Conservation (phyloP, 352 stramenopile species). For the Globisporangium iwayamae region DNA sequence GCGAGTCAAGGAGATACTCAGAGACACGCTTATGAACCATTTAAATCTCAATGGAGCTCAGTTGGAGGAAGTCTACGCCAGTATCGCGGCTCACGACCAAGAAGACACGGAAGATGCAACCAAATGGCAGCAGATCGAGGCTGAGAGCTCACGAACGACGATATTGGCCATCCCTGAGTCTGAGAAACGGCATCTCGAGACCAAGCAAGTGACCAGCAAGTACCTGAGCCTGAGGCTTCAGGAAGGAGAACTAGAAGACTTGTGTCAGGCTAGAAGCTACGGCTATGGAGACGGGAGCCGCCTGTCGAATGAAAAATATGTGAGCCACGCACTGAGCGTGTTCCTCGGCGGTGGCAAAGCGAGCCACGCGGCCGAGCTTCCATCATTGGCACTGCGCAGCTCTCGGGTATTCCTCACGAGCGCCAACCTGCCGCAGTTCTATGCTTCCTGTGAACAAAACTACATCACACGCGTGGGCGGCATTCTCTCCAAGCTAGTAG, state of each 20-base stretch:
- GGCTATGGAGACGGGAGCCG: neutral
- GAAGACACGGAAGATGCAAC: constrained; percentile 7
- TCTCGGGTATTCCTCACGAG: constrained; percentile 41
- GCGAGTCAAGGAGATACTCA: constrained; percentile 41
- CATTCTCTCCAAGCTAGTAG: constrained; percentile 29
- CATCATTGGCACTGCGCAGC: constrained; percentile 19
- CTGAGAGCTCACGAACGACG: constrained; percentile 3
- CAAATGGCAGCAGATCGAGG: constrained; percentile 8
- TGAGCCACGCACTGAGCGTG: constrained; percentile 29
- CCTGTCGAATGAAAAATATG: constrained; percentile 46
- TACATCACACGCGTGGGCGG: constrained; percentile 46
- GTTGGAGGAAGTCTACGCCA: constrained; percentile 13
- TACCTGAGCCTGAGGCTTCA: constrained; percentile 28
- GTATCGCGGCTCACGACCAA: neutral
- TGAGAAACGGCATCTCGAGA: constrained; percentile 27
- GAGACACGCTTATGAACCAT: constrained; percentile 37
- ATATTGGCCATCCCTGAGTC: constrained; percentile 3
- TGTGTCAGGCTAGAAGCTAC: neutral
- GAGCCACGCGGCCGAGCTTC: constrained; percentile 27
- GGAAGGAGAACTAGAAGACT: neutral
- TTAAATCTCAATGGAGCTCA: constrained; percentile 15
- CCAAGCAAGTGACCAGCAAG: constrained; percentile 20
- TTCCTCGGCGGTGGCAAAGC: constrained; percentile 30
- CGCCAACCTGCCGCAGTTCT: constrained; percentile 33
- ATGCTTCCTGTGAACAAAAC: constrained; percentile 40